phyloP scores from a whole-genome alignment of 495 filamentous ascomycete genomes.

The Lasiosphaeris hirsuta region DNA sequence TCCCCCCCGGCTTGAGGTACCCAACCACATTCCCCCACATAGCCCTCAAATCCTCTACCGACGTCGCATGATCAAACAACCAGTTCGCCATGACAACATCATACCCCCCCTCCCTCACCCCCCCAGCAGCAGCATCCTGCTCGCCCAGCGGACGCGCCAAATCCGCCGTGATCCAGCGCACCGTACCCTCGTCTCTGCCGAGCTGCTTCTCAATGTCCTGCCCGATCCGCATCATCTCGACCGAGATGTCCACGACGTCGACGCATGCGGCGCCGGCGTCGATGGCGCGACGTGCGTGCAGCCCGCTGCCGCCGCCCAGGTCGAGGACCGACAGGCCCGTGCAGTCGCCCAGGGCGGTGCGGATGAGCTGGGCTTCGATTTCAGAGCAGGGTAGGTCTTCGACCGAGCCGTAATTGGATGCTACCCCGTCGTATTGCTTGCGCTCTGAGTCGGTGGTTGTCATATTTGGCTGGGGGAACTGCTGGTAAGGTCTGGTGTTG shows the following conservation, averaged over 20 bases:
- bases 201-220: not conserved
- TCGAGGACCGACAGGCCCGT: constrained; percentile 31
- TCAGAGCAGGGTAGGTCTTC: too few species aligned
- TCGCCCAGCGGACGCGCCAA: constrained; percentile 21
- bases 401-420: too few species aligned
- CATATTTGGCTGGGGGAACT: too few species aligned
- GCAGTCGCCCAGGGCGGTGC: constrained; percentile 22
- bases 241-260: constrained; percentile 33
- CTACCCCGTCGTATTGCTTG: too few species aligned
- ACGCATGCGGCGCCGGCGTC: constrained; percentile 25
- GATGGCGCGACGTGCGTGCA: constrained; percentile 27
- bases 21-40: constrained; percentile 29
- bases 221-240: constrained; percentile 26
- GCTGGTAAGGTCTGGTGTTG: too few species aligned
- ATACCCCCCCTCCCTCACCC: constrained; percentile 15
- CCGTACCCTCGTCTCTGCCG: too few species aligned
- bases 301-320: constrained; percentile 36
- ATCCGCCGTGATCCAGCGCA: constrained; percentile 23
- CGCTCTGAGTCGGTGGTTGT: too few species aligned
- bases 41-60: constrained; percentile 20
- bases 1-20: constrained; percentile 29
- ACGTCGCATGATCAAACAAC: constrained; percentile 28
- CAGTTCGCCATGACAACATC: constrained; percentile 34
- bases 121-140: not conserved
- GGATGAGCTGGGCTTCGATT: not conserved